phyloP scores from a whole-genome alignment of 495 filamentous ascomycete genomes.

The Penicillium herquei region DNA sequence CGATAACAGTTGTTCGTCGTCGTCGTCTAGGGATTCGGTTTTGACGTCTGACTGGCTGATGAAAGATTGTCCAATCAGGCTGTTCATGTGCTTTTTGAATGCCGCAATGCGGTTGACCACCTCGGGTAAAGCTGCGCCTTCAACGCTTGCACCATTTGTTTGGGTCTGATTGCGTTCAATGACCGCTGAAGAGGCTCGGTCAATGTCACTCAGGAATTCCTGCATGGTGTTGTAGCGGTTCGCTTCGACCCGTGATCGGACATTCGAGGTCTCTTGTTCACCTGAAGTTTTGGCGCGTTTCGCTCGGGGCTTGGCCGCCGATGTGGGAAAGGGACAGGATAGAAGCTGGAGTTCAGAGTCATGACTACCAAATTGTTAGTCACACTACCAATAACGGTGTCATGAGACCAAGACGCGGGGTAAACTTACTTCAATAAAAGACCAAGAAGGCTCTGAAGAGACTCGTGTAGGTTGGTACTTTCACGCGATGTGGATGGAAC shows the following conservation, averaged over 20 bases:
- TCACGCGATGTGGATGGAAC: constrained; percentile 29
- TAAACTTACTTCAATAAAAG: constrained; percentile 37
- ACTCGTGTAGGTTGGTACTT: constrained; percentile 39
- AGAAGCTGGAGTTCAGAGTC: constrained; percentile 45
- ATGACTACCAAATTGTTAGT: constrained; percentile 34
- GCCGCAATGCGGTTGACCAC: constrained; percentile 43
- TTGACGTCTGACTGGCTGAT: constrained; percentile 39
- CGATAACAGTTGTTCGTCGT: constrained; percentile 30
- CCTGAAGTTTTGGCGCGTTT: constrained; percentile 50
- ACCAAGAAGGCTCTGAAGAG: constrained; percentile 38
- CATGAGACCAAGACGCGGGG: not conserved
- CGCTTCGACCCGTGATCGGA: constrained; percentile 40
- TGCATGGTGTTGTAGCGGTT: constrained; percentile 46
- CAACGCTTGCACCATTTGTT: constrained; percentile 26
- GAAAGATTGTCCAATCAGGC: constrained; percentile 42
- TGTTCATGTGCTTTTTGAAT: constrained; percentile 51
- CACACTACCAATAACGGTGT: not conserved
- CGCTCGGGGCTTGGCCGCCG: constrained; percentile 42
- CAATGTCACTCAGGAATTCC: constrained; percentile 50
- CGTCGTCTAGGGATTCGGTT: constrained; percentile 39
- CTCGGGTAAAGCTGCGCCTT: constrained; percentile 37
- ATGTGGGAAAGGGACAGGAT: constrained; percentile 40
- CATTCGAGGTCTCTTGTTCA: constrained; percentile 36
- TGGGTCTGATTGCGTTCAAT: constrained; percentile 45
- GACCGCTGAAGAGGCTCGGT: constrained; percentile 44